phyloP scores from a whole-genome alignment of 768 basidiomycete species.

The Clitopilus passeckerianus region DNA sequence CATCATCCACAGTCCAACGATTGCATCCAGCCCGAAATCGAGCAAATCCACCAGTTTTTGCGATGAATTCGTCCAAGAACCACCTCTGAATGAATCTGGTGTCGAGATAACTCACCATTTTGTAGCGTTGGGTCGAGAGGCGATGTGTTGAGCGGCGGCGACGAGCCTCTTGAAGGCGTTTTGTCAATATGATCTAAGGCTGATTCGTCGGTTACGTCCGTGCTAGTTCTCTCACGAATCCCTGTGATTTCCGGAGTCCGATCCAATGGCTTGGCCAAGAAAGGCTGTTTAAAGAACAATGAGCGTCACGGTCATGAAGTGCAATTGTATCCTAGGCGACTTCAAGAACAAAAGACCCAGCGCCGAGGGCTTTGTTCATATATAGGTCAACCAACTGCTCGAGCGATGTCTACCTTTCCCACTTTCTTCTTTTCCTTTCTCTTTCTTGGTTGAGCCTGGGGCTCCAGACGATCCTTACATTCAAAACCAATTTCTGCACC shows the following conservation, averaged over 20 bases:
- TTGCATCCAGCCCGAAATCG: not conserved
- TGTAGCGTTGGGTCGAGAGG: constrained; percentile 30
- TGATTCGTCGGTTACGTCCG: constrained; percentile 10
- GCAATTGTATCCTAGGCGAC: not conserved
- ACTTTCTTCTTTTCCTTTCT: constrained; percentile 8
- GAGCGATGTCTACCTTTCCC: not conserved
- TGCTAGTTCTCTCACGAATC: constrained; percentile 1
- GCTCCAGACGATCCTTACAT: constrained; percentile 16
- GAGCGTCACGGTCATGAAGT: not conserved
- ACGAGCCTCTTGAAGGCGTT: constrained; percentile 14
- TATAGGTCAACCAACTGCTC: constrained; percentile 4
- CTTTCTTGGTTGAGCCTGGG: constrained; percentile 24
- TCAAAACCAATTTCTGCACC: no score
- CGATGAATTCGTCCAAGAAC: not conserved
- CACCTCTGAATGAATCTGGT: not conserved
- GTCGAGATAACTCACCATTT: constrained; percentile 32
- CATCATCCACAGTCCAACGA: not conserved
- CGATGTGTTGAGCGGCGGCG: constrained; percentile 29
- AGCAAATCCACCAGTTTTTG: not conserved
- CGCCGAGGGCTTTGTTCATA: not conserved
- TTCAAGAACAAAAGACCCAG: not conserved
- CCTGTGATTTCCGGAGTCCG: not conserved
- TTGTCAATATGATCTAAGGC: constrained; percentile 22
- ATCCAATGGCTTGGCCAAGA: not conserved
- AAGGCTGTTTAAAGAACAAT: not conserved